Evolutionary conservation across 441 rosid species (phyloP), one percentile per base, ranked within the genome.

Genomic region (Populus hybrid): DNA sequence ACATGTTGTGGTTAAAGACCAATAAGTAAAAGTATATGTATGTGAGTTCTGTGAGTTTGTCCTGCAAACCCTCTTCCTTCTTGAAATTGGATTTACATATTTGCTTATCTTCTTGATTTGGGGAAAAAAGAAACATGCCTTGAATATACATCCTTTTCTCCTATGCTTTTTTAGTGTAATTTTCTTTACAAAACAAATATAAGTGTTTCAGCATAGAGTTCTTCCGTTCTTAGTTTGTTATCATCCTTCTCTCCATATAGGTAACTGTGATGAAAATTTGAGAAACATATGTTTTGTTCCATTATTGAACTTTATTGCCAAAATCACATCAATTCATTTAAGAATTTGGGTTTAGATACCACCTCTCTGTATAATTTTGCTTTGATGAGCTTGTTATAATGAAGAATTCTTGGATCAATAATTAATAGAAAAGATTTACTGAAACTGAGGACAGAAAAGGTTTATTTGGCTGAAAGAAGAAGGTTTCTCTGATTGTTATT

Each of bases 41-140:
- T 61, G 46, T 40, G 4, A 14, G 66, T 2, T 11, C n/a, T 5
- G n/a, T 1, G 28, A 71, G n/a, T 38, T 61, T 5, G 34, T 20
- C n/a, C 20, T 10, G 4, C 11, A 71, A 34, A 64, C 57, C 57
- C 46, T 42, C 18, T 32, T 73, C 34, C 71, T 64, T 64, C 5
- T 5, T 40, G 46, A 59, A 5, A 16, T 16, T 28, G 14, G 23
- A 53, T 14, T 75, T 26, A 10, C 71, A 74, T 38, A 30, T 75
- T 67, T 66, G 65, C 64, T 8, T 3, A 67, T 10, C 28, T 40
- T 40, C 23, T 74, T 75, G 38, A 66, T 65, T 75, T 6, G 32
- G 71, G 71, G 38, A 12, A 75, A 66, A 38, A 63, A 75, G 12
- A 57, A 59, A 64, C 76, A 64, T 74, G 21, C 42, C 76, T 64